These are phyloP conservation scores for Plasmodium adleri DNA, from an alignment of 169 alveolate species.

Conservation along the genomic window DNA sequence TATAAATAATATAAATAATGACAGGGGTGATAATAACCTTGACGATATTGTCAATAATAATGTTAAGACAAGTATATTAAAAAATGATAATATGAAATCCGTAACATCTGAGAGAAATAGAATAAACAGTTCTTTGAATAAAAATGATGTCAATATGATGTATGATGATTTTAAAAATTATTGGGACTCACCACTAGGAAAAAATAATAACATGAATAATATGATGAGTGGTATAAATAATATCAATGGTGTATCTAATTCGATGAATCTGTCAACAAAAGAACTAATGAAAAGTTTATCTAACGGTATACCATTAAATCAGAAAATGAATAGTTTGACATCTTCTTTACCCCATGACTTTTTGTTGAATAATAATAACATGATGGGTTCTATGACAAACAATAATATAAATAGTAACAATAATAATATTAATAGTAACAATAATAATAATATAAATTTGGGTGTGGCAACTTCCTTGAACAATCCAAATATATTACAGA, in stretches of 20 bases:
- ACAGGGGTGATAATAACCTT: background rate
- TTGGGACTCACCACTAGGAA: conserved; percentile 46
- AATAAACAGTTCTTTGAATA: background rate
- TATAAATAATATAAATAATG: background rate
- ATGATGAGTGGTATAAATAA: too few species aligned
- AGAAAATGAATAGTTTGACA: conserved; percentile 3
- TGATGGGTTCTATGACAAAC: background rate
- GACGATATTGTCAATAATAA: background rate
- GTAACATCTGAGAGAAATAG: too few species aligned
- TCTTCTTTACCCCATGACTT: conserved; percentile 18
- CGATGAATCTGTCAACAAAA: background rate
- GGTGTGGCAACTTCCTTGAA: too few species aligned
- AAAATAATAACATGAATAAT: background rate
- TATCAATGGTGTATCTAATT: too few species aligned
- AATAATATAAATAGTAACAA: background rate
- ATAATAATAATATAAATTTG: conserved; percentile 7
- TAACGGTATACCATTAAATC: background rate
- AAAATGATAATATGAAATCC: too few species aligned
- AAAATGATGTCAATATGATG: conserved; percentile 12
- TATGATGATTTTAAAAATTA: conserved; percentile 58
- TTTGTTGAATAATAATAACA: background rate
- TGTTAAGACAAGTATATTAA: background rate
- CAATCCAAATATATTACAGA: too few species aligned
- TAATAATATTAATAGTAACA: background rate
- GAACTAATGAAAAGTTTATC: background rate